phyloP scores from a whole-genome alignment of 306 rosid genomes.

The Castanea sativa region DNA sequence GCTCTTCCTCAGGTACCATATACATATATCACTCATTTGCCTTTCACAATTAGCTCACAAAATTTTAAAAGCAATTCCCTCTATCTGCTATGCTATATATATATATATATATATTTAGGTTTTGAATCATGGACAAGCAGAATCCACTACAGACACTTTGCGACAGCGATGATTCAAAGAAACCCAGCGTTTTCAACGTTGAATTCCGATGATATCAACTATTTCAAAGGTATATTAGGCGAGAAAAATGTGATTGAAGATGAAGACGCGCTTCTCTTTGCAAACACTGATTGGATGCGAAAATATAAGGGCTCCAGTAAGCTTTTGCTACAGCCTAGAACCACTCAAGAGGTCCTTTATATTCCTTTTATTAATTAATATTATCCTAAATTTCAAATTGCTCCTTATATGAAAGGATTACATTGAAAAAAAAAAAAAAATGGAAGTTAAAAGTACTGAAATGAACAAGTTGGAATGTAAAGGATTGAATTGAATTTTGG shows the following conservation, averaged over 20 bases:
- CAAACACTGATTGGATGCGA: slow-evolving; percentile 90
- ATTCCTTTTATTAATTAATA: not conserved
- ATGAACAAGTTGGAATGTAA: too few relatives aligned
- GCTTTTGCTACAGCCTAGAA: slow-evolving; percentile 68
- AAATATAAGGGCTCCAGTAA: slow-evolving; percentile 82
- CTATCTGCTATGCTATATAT: too few relatives aligned
- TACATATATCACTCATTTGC: too few relatives aligned
- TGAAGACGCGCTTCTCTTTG: slow-evolving; percentile 63
- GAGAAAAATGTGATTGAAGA: slow-evolving; percentile 75
- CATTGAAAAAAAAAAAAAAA: too few relatives aligned
- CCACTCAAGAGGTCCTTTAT: slow-evolving; percentile 73
- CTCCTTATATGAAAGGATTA: too few relatives aligned
- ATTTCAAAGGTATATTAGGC: slow-evolving; percentile 68
- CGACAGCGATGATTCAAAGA: slow-evolving; percentile 48
- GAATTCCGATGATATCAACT: slow-evolving; percentile 62
- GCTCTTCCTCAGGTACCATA: slow-evolving; percentile 31
- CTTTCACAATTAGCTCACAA: not conserved
- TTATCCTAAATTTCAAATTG: too few relatives aligned
- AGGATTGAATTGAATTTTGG: too few relatives aligned
- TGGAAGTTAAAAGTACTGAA: too few relatives aligned
- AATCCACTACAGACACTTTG: slow-evolving; percentile 36
- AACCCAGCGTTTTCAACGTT: slow-evolving; percentile 53
- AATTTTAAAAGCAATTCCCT: not conserved
- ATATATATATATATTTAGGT: not conserved
- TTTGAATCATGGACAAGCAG: not conserved